Conservation (phyloP, 2,329 filamentous ascomycete genomes). For the Drechmeria coniospora region DNA sequence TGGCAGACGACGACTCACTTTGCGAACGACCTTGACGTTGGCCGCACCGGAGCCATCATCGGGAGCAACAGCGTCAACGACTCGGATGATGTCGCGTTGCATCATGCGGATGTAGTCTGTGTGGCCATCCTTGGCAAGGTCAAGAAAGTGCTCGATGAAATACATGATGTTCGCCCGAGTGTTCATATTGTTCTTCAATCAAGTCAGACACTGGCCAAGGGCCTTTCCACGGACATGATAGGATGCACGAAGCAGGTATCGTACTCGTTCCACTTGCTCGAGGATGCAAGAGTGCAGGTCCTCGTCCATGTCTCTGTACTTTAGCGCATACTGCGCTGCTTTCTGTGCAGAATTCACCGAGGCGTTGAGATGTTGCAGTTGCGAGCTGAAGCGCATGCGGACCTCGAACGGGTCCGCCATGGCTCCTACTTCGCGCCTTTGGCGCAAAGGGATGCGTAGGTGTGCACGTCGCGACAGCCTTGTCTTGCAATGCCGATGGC, state of each 20-base stretch:
- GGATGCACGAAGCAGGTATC: too few species aligned
- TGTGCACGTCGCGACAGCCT: too few species aligned
- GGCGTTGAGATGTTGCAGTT: conserved; percentile 82
- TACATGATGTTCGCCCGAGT: conserved; percentile 98
- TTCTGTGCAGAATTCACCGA: conserved; percentile 81
- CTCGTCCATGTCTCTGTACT: conserved; percentile 88
- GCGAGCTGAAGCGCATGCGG: conserved; percentile 86
- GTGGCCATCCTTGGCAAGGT: conserved; percentile 64
- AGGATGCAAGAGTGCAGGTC: conserved; percentile 95
- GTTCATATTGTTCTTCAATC: conserved; percentile 73
- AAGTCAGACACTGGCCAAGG: not conserved
- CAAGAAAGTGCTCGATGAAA: conserved; percentile 90
- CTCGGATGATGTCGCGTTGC: conserved; percentile 76
- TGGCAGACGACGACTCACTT: conserved; percentile 48
- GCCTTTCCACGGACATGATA: too few species aligned
- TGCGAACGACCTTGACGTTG: conserved; percentile 84
- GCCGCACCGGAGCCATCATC: conserved; percentile 76
- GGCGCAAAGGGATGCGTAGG: too few species aligned
- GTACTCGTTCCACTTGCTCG: conserved; percentile 76
- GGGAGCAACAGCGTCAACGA: conserved; percentile 85
- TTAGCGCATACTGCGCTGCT: conserved; percentile 86
- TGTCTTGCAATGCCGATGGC: too few species aligned
- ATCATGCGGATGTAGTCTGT: conserved; percentile 84
- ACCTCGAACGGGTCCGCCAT: conserved; percentile 89
- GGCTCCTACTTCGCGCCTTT: not conserved